Evolutionary conservation across 1,284 basidiomycete genomes (phyloP), one percentile per base, ranked within the genome.

Genomic region (Sporisorium graminicola): DNA sequence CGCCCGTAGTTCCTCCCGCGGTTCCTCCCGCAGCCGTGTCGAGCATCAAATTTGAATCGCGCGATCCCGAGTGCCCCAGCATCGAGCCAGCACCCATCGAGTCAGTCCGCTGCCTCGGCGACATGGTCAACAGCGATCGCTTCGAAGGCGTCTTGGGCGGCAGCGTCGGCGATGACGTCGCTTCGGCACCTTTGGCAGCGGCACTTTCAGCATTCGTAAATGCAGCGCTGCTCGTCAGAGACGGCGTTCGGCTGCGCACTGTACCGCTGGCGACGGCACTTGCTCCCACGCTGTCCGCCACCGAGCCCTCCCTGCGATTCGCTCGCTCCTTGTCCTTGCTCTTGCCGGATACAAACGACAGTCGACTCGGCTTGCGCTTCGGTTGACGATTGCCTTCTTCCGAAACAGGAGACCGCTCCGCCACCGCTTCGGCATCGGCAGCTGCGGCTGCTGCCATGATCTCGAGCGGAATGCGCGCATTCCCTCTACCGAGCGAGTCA

Each of bases 391-490:
- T 40, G 22, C 42, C 51, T 20, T 70, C 74, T 16, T 68, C 74
- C n/a, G 50, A 53, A 1, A 50, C 56, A 1, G 70, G 63, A 42
- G 52, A 60, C 3, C 31, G 40, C 26, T 65, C 74, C 27, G 46
- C 58, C 37, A 46, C 58, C 40, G 51, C 59, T n/a, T 62, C 58
- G 12, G 52, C 73, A n/a, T 64, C 67, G 5, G 56, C 62, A 18
- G 65, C 60, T 20, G 60, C 60, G 33, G 59, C 65, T 3, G 71
- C 61, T 4, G 71, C 62, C 42, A 69, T 55, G 55, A 54, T 61
- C 37, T 75, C 73, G n/a, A 75, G 57, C 29, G 71, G 72, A 18
- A 80, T 77, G n/a, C 78, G 62, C 7, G 68, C 79, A 37, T 82
- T 78, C 54, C 80, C 80, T 47, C 68, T 69, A 10, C 80, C 80